These are phyloP conservation scores for Citrullus amarus DNA, from an alignment of 306 rosid genomes.

Conservation along the genomic window DNA sequence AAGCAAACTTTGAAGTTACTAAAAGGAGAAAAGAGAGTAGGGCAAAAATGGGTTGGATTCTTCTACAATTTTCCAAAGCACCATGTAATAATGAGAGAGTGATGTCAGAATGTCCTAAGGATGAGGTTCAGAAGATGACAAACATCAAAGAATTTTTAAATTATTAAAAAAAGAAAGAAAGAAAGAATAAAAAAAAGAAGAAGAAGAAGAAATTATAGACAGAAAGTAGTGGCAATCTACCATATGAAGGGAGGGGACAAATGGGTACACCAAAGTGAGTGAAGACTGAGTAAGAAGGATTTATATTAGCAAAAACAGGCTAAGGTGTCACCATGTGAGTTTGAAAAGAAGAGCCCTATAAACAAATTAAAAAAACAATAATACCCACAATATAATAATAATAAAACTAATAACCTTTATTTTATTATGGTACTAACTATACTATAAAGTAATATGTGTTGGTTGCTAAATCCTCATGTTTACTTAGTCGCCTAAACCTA, in stretches of 20 bases:
- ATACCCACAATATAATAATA: neutral
- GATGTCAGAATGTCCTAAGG: constrained; percentile 56
- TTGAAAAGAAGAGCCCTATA: neutral
- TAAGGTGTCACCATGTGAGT: neutral
- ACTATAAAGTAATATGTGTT: too few species aligned
- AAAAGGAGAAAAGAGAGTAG: neutral
- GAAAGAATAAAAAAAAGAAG: neutral
- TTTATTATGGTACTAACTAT: too few species aligned
- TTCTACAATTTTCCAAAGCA: neutral
- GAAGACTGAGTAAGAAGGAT: neutral
- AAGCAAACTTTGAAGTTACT: neutral
- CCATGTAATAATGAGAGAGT: constrained; percentile 8
- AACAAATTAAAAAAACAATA: neutral
- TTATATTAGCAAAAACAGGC: neutral
- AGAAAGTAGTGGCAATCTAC: neutral
- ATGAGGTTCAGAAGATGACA: constrained; percentile 50
- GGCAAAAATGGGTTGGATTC: neutral
- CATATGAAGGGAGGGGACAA: constrained; percentile 2
- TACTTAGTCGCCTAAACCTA: too few species aligned
- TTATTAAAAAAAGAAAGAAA: neutral
- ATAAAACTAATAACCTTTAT: too few species aligned
- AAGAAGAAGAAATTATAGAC: neutral
- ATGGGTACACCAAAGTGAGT: neutral
- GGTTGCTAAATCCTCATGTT: too few species aligned
- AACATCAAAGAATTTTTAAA: neutral